These are phyloP conservation scores for Pancytospora philotis DNA, from an alignment of 371 early-diverging fungal species.

Conservation along the genomic window DNA sequence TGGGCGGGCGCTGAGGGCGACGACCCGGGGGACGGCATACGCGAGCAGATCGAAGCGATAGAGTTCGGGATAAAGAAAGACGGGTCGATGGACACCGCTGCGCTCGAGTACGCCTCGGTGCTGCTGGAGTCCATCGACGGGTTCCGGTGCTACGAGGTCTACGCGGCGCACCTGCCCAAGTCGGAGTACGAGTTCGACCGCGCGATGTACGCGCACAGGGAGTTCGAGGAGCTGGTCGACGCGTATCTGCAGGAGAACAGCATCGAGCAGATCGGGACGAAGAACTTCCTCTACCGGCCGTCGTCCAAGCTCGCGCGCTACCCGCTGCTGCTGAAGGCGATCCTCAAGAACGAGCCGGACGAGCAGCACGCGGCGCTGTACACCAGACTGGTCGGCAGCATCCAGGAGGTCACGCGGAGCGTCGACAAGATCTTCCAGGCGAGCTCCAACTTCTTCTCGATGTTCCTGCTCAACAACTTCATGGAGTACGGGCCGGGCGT, in stretches of 20 bases:
- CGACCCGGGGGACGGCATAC: not conserved
- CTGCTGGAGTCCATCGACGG: slow-evolving; percentile 23
- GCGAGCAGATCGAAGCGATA: not conserved
- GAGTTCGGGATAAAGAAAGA: slow-evolving; percentile 18
- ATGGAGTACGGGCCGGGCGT: slow-evolving; percentile 26
- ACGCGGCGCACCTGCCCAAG: slow-evolving; percentile 37
- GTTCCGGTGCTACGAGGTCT: slow-evolving; percentile 25
- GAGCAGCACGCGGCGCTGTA: slow-evolving; percentile 22
- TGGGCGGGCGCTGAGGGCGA: not conserved
- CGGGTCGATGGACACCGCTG: not conserved
- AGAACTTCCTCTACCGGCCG: slow-evolving; percentile 57
- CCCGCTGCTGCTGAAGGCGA: slow-evolving; percentile 52
- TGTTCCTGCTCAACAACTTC: slow-evolving; percentile 39
- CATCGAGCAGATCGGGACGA: slow-evolving; percentile 47
- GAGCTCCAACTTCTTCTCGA: slow-evolving; percentile 39
- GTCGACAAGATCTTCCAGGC: slow-evolving; percentile 43
- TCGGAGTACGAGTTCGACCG: slow-evolving; percentile 50
- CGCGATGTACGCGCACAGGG: slow-evolving; percentile 22
- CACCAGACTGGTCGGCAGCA: slow-evolving; percentile 15
- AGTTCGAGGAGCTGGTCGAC: slow-evolving; percentile 42
- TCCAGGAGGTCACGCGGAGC: slow-evolving; percentile 30
- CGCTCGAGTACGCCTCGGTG: slow-evolving; percentile 46
- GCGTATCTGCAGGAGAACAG: slow-evolving; percentile 42
- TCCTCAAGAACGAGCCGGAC: slow-evolving; percentile 49
- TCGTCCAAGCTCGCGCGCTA: slow-evolving; percentile 53